Percentiles rank a stretch among this genome's conserved stretches.
Conservation (phyloP, 306 rosid genomes). For the Vigna hirtella region DNA sequence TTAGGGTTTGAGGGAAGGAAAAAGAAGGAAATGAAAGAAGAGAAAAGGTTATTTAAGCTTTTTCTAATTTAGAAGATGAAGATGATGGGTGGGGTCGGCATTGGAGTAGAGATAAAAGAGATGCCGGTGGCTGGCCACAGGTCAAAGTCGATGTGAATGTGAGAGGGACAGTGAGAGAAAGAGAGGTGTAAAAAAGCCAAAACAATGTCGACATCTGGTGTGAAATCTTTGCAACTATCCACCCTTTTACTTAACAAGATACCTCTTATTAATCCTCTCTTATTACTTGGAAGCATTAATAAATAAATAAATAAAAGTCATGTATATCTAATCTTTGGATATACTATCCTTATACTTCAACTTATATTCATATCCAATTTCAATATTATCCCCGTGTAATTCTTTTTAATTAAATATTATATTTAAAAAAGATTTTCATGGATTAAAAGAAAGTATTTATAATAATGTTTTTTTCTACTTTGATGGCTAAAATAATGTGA, state of each 20-base stretch:
- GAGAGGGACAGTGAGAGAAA: neutral
- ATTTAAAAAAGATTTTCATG: no score
- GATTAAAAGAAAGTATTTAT: no score
- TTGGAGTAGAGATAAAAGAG: slow-evolving; percentile 60
- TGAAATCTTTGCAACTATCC: neutral
- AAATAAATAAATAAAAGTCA: no score
- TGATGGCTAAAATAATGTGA: no score
- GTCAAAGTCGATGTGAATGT: slow-evolving; percentile 58
- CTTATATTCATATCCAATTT: no score
- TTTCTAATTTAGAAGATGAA: slow-evolving; percentile 37
- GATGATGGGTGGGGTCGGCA: slow-evolving; percentile 68
- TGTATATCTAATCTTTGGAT: no score
- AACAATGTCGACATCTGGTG: neutral
- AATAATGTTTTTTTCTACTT: no score
- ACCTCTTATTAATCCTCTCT: neutral
- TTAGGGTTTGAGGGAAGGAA: slow-evolving; percentile 59
- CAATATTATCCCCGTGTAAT: no score
- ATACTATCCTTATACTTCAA: no score
- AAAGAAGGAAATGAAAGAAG: slow-evolving; percentile 33
- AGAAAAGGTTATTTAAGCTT: slow-evolving; percentile 44
- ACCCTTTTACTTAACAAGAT: neutral
- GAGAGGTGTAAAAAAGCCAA: neutral
- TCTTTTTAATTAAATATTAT: no score
- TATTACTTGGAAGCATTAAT: no score
- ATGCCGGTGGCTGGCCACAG: slow-evolving; percentile 79